Evolutionary conservation across 306 rosid species (phyloP).

Genomic region (Gillenia trifoliata): DNA sequence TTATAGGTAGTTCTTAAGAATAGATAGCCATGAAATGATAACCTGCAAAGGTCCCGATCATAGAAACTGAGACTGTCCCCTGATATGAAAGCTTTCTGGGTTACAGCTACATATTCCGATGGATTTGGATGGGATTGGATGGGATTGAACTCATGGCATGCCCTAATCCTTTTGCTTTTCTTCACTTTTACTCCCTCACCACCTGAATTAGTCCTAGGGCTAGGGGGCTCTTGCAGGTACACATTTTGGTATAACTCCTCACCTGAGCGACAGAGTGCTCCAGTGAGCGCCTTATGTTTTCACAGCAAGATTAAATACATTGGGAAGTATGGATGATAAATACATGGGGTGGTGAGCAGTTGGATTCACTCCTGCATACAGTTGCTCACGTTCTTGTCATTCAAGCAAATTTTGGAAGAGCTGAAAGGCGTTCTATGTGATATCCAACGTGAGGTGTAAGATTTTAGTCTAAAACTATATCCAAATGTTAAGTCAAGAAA

Average conservation of each 20-base stretch:
- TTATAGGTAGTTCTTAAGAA: too few relatives aligned
- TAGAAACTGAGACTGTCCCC: background rate
- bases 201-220: background rate
- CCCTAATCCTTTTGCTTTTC: background rate
- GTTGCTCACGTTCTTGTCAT: too few relatives aligned
- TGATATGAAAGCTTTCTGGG: background rate
- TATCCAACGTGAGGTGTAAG: background rate
- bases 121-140: background rate
- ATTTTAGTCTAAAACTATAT: too few relatives aligned
- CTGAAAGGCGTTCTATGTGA: background rate
- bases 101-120: background rate
- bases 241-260: background rate
- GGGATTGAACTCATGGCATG: too few relatives aligned
- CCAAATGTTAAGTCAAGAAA: too few relatives aligned
- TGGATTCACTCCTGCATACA: too few relatives aligned
- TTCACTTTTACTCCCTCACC: background rate
- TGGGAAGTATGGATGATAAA: too few relatives aligned
- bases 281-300: too few relatives aligned
- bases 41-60: background rate
- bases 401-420: background rate
- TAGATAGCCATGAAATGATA: too few relatives aligned
- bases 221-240: background rate
- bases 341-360: too few relatives aligned
- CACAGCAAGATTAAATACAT: too few relatives aligned
- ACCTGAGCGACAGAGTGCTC: too few relatives aligned